phyloP scores from a whole-genome alignment of 1,139 yeast species.

The Scheffersomyces quercinus region DNA sequence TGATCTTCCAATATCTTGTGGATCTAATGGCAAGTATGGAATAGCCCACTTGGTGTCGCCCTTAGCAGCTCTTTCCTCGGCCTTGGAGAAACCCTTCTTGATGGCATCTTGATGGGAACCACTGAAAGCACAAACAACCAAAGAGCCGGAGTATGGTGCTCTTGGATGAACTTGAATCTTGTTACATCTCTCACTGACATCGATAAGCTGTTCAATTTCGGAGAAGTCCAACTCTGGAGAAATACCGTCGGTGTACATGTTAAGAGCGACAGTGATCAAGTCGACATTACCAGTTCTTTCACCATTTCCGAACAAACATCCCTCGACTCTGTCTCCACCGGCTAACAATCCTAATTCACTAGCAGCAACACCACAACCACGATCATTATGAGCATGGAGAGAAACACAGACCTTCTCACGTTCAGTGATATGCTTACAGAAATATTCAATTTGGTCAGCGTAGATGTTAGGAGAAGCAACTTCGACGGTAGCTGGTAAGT shows the following conservation, averaged over 20 bases:
- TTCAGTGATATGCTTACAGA: slow-evolving; percentile 40
- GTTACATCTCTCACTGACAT: slow-evolving; percentile 47
- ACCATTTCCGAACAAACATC: slow-evolving; percentile 52
- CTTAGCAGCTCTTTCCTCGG: slow-evolving; percentile 24
- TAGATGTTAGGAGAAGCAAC: slow-evolving; percentile 50
- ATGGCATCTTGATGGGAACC: slow-evolving; percentile 55
- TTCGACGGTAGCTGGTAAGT: slow-evolving; percentile 52
- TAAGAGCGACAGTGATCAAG: slow-evolving; percentile 48
- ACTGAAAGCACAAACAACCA: slow-evolving; percentile 51
- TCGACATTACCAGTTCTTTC: slow-evolving; percentile 55
- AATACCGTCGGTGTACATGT: slow-evolving; percentile 49
- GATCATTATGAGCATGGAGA: slow-evolving; percentile 50
- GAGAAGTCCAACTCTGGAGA: slow-evolving; percentile 47
- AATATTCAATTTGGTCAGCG: slow-evolving; percentile 53
- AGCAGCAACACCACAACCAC: slow-evolving; percentile 55
- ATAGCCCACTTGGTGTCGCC: slow-evolving; percentile 38
- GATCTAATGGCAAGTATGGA: slow-evolving; percentile 53
- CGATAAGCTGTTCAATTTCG: slow-evolving; percentile 41
- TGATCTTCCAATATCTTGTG: slow-evolving; percentile 49
- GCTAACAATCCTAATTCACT: slow-evolving; percentile 50
- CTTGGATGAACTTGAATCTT: slow-evolving; percentile 49
- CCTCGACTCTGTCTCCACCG: slow-evolving; percentile 54
- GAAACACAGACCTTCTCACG: slow-evolving; percentile 48
- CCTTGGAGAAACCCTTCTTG: slow-evolving; percentile 44
- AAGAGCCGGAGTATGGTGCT: slow-evolving; percentile 51